Evolutionary conservation across 2,329 filamentous ascomycete genomes (phyloP).

Genomic region (Nothopassalora personata): DNA sequence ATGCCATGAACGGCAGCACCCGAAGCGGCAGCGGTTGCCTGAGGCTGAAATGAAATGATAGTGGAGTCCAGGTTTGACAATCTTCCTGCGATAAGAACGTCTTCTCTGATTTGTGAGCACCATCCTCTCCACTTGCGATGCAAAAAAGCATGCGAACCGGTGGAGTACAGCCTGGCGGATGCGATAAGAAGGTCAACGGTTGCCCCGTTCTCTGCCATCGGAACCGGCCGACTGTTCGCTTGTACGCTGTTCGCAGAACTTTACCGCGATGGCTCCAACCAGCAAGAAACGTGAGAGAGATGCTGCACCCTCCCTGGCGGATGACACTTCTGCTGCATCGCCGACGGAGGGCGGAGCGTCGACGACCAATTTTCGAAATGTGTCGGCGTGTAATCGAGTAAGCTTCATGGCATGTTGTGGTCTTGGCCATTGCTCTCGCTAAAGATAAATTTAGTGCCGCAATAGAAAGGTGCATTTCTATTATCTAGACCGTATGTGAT

Average conservation of each 20-base stretch:
- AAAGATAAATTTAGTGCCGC: slow-evolving; percentile 55
- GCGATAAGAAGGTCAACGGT: not conserved
- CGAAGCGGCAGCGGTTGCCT: not conserved
- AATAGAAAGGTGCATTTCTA: slow-evolving; percentile 57
- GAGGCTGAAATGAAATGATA: not conserved
- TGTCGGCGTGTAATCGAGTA: slow-evolving; percentile 81
- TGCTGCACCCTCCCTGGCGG: not conserved
- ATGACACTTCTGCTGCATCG: slow-evolving; percentile 3
- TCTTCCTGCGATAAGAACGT: not conserved
- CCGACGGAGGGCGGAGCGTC: slow-evolving; percentile 36
- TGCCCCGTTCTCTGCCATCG: not conserved
- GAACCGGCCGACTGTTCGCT: slow-evolving; percentile 1
- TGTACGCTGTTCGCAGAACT: not conserved
- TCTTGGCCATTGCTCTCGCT: not conserved
- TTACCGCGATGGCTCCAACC: slow-evolving; percentile 3
- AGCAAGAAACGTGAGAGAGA: slow-evolving; percentile 20
- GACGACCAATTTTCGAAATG: slow-evolving; percentile 58
- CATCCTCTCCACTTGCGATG: not conserved
- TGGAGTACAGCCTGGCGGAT: not conserved
- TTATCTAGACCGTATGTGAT: not conserved
- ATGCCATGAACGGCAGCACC: not conserved
- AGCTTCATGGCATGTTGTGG: not conserved
- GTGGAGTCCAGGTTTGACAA: not conserved
- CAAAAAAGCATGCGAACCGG: slow-evolving; percentile 4
- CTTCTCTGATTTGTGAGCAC: not conserved